phyloP scores from a whole-genome alignment of 768 basidiomycete genomes.

The Lactarius pseudohatsudake region DNA sequence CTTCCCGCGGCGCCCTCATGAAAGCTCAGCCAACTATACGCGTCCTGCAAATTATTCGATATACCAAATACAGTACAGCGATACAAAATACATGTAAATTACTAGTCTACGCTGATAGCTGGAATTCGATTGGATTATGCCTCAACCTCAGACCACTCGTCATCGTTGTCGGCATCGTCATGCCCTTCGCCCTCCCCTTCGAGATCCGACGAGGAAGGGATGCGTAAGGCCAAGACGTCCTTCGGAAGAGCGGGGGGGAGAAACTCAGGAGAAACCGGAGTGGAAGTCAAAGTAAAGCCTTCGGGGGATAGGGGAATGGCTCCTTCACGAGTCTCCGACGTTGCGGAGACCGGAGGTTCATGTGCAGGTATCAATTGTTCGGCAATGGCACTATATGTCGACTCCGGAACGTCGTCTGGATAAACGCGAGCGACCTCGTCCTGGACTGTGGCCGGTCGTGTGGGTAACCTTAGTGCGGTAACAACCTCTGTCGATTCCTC shows the following conservation, averaged over 20 bases:
- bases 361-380: neutral
- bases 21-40: too few species aligned
- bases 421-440: neutral
- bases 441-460: neutral
- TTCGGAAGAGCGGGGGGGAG: neutral
- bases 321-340: neutral
- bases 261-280: slow-evolving; percentile 1
- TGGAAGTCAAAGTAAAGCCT: slow-evolving; percentile 5
- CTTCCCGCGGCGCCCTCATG: too few species aligned
- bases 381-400: neutral
- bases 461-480: neutral
- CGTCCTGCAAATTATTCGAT: too few species aligned
- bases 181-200: neutral
- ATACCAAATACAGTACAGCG: too few species aligned
- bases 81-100: neutral
- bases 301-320: neutral
- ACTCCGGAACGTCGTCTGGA: neutral
- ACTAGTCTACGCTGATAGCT: neutral
- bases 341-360: neutral
- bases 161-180: neutral
- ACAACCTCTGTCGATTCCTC: neutral
- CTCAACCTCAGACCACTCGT: slow-evolving; percentile 18
- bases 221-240: neutral
- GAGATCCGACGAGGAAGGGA: neutral
- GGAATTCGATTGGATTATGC: neutral